A percentile compares a stretch with the other conserved stretches of the same genome.
Conservation (phyloP, 495 filamentous ascomycete genomes). For the Xylaria scruposa region DNA sequence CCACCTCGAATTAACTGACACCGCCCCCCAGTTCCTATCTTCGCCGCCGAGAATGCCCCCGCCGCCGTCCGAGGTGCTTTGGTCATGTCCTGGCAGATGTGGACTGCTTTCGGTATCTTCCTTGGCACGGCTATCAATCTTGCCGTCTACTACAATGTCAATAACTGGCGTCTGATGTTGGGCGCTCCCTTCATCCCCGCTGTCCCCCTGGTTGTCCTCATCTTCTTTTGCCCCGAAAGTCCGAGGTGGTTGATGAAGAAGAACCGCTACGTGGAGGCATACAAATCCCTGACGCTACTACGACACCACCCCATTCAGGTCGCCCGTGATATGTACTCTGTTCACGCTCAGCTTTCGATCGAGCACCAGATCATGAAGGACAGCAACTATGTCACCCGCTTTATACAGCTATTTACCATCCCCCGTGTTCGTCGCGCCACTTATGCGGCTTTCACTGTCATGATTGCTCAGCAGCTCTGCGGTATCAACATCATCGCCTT, state of each 20-base stretch:
- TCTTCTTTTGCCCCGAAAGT: conserved; percentile 78
- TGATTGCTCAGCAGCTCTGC: conserved; percentile 87
- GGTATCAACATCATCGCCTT: conserved; percentile 88
- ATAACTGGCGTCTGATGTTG: conserved; percentile 77
- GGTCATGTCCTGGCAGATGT: conserved; percentile 88
- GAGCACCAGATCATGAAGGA: conserved; percentile 45
- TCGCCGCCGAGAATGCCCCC: conserved; percentile 77
- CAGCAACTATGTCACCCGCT: conserved; percentile 58
- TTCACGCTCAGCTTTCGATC: conserved; percentile 63
- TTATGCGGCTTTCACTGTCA: conserved; percentile 68
- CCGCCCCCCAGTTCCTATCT: conserved; percentile 68
- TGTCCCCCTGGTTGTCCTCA: conserved; percentile 66
- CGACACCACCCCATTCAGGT: conserved; percentile 72
- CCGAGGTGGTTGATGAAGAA: conserved; percentile 71
- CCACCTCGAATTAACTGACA: background rate
- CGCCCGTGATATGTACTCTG: conserved; percentile 78
- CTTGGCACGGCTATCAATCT: conserved; percentile 75
- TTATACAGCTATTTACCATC: conserved; percentile 64
- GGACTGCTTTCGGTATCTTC: conserved; percentile 84
- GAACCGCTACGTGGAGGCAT: conserved; percentile 66
- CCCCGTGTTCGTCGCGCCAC: conserved; percentile 68
- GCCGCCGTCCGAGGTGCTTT: conserved; percentile 76
- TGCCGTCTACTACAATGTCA: conserved; percentile 60
- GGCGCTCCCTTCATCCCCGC: conserved; percentile 81
- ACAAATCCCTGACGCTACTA: conserved; percentile 63